Evolutionary conservation across 1,284 basidiomycete species (phyloP).

Genomic region (Neonothopanus nambi): DNA sequence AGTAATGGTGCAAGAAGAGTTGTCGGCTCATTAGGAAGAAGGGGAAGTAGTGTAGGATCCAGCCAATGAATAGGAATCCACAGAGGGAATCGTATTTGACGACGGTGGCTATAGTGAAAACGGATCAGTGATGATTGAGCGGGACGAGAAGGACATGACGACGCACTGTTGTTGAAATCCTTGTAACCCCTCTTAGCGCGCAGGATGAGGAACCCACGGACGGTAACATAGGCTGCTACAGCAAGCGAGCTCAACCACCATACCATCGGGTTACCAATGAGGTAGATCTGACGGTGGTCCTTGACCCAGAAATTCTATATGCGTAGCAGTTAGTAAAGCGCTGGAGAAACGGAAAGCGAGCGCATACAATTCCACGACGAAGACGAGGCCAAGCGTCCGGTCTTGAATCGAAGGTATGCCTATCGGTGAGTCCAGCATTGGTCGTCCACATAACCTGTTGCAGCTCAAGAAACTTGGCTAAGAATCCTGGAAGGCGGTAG

Average conservation of each 20-base stretch:
- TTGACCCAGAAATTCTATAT: constrained; percentile 97
- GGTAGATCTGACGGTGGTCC: constrained; percentile 92
- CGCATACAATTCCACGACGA: constrained; percentile 86
- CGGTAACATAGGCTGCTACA: constrained; percentile 65
- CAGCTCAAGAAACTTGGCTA: constrained; percentile 89
- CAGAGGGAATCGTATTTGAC: constrained; percentile 91
- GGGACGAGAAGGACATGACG: not conserved
- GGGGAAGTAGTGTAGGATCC: constrained; percentile 93
- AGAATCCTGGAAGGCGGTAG: constrained; percentile 84
- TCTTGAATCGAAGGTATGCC: constrained; percentile 93
- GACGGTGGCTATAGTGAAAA: constrained; percentile 65
- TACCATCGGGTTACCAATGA: constrained; percentile 91
- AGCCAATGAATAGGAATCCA: constrained; percentile 91
- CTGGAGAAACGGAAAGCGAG: not conserved
- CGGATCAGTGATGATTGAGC: constrained; percentile 6
- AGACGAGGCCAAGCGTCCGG: constrained; percentile 89
- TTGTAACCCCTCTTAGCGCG: constrained; percentile 89
- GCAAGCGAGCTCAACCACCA: constrained; percentile 87
- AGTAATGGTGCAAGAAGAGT: constrained; percentile 96
- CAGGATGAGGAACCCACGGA: constrained; percentile 81
- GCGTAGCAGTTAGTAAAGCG: not conserved
- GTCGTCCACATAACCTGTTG: constrained; percentile 99
- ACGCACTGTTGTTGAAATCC: constrained; percentile 89
- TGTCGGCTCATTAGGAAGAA: constrained; percentile 97
- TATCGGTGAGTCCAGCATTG: constrained; percentile 92